phyloP scores from a whole-genome alignment of 345 rosid species.

The Crucihimalaya himalaica region DNA sequence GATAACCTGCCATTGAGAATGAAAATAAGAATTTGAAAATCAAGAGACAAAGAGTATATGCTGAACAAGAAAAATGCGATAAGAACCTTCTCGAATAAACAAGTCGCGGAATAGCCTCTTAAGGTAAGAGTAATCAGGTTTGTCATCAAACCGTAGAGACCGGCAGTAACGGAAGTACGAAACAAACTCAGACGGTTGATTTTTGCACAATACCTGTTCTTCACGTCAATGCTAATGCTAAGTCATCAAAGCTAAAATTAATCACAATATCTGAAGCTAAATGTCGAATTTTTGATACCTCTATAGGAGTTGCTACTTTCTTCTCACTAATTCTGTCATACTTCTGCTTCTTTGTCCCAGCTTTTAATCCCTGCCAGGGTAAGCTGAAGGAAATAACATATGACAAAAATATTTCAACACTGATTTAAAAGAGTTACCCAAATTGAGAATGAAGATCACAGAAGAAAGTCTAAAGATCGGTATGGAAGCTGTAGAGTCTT shows the following conservation, averaged over 20 bases:
- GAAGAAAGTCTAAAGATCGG: slow-evolving; percentile 12
- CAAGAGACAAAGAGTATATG: background rate
- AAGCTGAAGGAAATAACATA: slow-evolving; percentile 49
- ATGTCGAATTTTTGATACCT: slow-evolving; percentile 43
- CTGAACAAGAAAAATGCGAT: background rate
- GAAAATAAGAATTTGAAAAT: background rate
- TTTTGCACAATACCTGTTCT: slow-evolving; percentile 67
- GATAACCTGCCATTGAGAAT: slow-evolving; percentile 52
- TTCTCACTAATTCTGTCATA: slow-evolving; percentile 81
- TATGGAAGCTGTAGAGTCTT: slow-evolving; percentile 6
- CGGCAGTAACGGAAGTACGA: slow-evolving; percentile 78
- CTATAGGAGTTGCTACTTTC: slow-evolving; percentile 75
- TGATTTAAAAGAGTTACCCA: background rate
- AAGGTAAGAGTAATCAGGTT: slow-evolving; percentile 82
- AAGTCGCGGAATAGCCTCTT: slow-evolving; percentile 83
- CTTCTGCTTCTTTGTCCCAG: slow-evolving; percentile 83
- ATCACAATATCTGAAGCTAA: background rate
- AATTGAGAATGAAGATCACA: background rate
- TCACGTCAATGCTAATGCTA: background rate
- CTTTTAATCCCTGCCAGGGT: slow-evolving; percentile 86
- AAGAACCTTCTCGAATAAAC: slow-evolving; percentile 76
- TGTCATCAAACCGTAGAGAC: slow-evolving; percentile 74
- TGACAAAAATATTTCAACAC: background rate
- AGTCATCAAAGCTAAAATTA: background rate
- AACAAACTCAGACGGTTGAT: slow-evolving; percentile 68